These are phyloP conservation scores for Leishmania mexicana DNA, from an alignment of 208 protist genomes.

Conservation along the genomic window DNA sequence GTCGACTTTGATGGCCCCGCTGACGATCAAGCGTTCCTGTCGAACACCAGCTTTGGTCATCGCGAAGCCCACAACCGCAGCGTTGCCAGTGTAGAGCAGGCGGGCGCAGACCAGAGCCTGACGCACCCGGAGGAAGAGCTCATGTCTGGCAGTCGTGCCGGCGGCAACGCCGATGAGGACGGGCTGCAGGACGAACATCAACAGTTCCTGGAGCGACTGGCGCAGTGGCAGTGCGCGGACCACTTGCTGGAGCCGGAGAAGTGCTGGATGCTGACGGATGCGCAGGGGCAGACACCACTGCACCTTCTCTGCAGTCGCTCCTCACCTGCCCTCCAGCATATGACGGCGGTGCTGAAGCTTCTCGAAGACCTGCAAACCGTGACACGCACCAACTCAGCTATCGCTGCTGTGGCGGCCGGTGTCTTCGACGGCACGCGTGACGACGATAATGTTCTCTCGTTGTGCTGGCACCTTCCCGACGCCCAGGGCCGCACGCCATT, in stretches of 20 bases:
- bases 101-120: neutral
- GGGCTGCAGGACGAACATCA: conserved; percentile 8
- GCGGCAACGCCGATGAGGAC: neutral
- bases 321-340: conserved; percentile 32
- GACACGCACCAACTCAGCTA: conserved; percentile 6
- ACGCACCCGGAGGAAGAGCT: neutral
- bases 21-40: conserved; percentile 9
- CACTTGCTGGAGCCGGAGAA: conserved; percentile 23
- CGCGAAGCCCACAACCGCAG: conserved; percentile 19
- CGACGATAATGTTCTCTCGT: conserved; percentile 7
- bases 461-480: conserved; percentile 42
- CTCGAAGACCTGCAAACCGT: conserved; percentile 19
- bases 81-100: conserved; percentile 17
- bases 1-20: neutral
- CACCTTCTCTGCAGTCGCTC: conserved; percentile 61
- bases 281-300: conserved; percentile 47
- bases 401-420: neutral
- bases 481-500: conserved; percentile 53
- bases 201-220: conserved; percentile 11
- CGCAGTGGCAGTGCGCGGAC: conserved; percentile 22
- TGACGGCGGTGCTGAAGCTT: conserved; percentile 42
- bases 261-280: conserved; percentile 52
- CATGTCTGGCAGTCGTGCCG: neutral
- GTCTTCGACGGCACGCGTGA: neutral
- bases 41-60: conserved; percentile 17